A percentile compares a stretch with the other conserved stretches of the same genome.
These are phyloP conservation scores for Agarophyton chilense DNA, from an alignment of 23 red algal genomes.

Conservation along the genomic window DNA sequence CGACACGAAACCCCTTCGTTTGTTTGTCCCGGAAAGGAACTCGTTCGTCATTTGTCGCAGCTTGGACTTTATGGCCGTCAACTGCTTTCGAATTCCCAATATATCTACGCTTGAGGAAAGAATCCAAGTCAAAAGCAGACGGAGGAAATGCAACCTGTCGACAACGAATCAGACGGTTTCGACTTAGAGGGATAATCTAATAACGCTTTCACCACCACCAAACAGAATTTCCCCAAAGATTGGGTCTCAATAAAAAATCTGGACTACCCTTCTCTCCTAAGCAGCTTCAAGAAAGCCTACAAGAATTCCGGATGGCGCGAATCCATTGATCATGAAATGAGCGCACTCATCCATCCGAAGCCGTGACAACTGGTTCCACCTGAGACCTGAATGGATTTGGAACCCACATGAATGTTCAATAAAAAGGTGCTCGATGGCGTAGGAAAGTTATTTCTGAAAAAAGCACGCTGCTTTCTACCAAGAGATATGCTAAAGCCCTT, in stretches of 20 bases:
- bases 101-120: background rate
- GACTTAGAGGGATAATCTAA: background rate
- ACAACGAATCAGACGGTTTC: background rate
- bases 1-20: constrained; percentile 2
- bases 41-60: too few species aligned
- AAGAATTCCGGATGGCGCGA: background rate
- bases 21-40: too few species aligned
- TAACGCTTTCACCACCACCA: background rate
- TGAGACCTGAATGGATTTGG: background rate
- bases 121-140: background rate
- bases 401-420: background rate
- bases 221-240: background rate
- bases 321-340: constrained; percentile 8
- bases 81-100: background rate
- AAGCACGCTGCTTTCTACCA: background rate
- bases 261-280: background rate
- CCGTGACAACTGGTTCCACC: background rate
- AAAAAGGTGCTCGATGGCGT: background rate
- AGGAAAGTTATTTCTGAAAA: background rate
- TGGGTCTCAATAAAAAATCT: constrained; percentile 10
- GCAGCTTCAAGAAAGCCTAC: background rate
- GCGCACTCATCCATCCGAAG: background rate
- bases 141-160: background rate
- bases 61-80: background rate
- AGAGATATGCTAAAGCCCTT: background rate